These are phyloP conservation scores for Panaeolus cyanescens DNA, from an alignment of 768 basidiomycete species.

Conservation along the genomic window DNA sequence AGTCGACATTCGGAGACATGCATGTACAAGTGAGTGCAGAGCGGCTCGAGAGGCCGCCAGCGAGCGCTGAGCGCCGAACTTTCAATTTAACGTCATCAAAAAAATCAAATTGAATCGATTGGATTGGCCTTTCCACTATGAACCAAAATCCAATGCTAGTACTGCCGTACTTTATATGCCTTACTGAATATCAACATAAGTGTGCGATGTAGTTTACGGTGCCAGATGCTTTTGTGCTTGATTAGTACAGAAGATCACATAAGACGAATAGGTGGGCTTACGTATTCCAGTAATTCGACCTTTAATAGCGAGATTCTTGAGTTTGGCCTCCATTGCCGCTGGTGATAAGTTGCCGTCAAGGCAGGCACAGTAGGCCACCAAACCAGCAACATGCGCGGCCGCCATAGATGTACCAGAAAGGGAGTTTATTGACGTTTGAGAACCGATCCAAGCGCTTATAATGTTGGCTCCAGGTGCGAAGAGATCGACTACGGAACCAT, in stretches of 20 bases:
- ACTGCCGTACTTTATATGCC: too few species aligned
- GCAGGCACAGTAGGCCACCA: conserved; percentile 15
- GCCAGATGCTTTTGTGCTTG: not conserved
- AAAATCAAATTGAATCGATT: too few species aligned
- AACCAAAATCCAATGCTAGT: too few species aligned
- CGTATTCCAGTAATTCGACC: not conserved
- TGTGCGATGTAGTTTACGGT: not conserved
- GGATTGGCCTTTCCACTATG: too few species aligned
- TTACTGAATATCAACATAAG: too few species aligned
- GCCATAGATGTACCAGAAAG: conserved; percentile 9
- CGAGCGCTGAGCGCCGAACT: too few species aligned
- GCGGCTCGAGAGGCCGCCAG: too few species aligned
- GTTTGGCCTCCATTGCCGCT: not conserved
- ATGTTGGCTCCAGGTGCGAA: conserved; percentile 36
- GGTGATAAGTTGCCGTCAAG: conserved; percentile 7
- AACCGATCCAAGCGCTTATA: conserved; percentile 26
- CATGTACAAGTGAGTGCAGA: too few species aligned
- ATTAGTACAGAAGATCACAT: not conserved
- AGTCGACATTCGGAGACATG: not conserved
- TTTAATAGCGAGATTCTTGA: not conserved
- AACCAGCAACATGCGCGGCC: conserved; percentile 19
- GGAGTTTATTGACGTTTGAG: conserved; percentile 20
- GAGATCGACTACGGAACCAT: conserved; percentile 32
- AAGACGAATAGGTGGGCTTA: not conserved
- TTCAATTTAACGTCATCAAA: too few species aligned